phyloP scores from a whole-genome alignment of 768 basidiomycete species.

The Mrakia hoshinonis region DNA sequence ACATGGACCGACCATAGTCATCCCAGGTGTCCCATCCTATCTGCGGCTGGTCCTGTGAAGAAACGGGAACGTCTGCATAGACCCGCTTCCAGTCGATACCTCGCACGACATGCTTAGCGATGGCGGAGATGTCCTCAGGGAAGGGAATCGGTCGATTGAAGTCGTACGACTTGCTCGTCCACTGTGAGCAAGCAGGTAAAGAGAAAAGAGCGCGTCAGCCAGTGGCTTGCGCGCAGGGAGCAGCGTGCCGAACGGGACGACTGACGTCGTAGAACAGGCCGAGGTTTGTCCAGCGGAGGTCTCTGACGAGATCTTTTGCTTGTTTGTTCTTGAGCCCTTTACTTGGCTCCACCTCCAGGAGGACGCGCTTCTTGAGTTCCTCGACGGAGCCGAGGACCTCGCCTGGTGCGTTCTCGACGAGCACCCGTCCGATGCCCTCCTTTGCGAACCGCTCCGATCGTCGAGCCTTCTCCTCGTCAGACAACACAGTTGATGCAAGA shows the following conservation, averaged over 20 bases:
- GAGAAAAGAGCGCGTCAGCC: neutral
- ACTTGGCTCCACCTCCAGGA: slow-evolving; percentile 53
- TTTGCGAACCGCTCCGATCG: neutral
- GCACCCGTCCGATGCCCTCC: slow-evolving; percentile 41
- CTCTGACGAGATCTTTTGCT: slow-evolving; percentile 56
- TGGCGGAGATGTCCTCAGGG: slow-evolving; percentile 48
- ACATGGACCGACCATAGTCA: slow-evolving; percentile 57
- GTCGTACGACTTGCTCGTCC: slow-evolving; percentile 92
- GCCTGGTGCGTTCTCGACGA: slow-evolving; percentile 63
- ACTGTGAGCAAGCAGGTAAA: slow-evolving; percentile 44
- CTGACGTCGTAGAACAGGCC: slow-evolving; percentile 74
- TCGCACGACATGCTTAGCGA: slow-evolving; percentile 58
- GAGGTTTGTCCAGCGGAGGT: slow-evolving; percentile 90
- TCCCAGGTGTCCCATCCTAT: slow-evolving; percentile 65
- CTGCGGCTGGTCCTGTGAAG: slow-evolving; percentile 2
- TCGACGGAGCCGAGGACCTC: slow-evolving; percentile 52
- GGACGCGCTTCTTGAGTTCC: slow-evolving; percentile 51
- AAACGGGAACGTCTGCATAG: slow-evolving; percentile 42
- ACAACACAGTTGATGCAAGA: neutral
- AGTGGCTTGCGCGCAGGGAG: neutral
- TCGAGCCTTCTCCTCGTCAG: neutral
- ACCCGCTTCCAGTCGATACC: slow-evolving; percentile 63
- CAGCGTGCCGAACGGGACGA: neutral
- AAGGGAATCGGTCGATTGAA: slow-evolving; percentile 64
- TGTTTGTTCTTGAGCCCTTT: slow-evolving; percentile 48